phyloP scores from a whole-genome alignment of 1,284 basidiomycete species.

The Ustilago xerochloae region DNA sequence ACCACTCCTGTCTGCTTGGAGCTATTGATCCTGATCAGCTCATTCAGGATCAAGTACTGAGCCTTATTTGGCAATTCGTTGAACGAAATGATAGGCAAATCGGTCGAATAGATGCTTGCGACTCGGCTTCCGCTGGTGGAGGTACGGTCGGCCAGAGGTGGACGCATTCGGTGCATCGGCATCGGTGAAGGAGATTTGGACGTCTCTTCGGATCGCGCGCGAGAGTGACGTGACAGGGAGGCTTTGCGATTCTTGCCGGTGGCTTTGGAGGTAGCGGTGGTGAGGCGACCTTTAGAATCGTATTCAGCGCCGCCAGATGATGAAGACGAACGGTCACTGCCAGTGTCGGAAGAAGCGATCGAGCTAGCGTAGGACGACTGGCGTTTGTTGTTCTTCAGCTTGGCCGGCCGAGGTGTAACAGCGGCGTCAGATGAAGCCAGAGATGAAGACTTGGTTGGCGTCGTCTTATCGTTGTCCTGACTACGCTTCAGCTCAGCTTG shows the following conservation, averaged over 20 bases:
- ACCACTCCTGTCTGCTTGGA: conserved; percentile 59
- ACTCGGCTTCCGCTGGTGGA: conserved; percentile 7
- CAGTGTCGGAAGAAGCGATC: conserved; percentile 20
- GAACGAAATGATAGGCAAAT: conserved; percentile 56
- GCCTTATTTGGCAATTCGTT: conserved; percentile 67
- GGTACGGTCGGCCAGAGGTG: not conserved
- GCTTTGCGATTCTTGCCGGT: conserved; percentile 16
- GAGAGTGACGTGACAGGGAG: conserved; percentile 16
- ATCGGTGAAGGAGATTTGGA: conserved; percentile 11
- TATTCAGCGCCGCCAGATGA: conserved; percentile 22
- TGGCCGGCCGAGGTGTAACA: conserved; percentile 23
- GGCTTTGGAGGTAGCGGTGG: not conserved
- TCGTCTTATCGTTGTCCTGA: conserved; percentile 7
- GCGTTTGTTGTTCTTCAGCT: conserved; percentile 11
- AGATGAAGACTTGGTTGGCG: conserved; percentile 16
- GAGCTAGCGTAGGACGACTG: conserved; percentile 30
- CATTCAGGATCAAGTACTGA: conserved; percentile 67
- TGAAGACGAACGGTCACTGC: conserved; percentile 32
- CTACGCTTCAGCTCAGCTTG: conserved; percentile 32
- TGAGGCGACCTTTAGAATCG: conserved; percentile 31
- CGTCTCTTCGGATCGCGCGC: conserved; percentile 31
- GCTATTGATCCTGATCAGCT: conserved; percentile 64
- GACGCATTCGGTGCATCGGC: conserved; percentile 15
- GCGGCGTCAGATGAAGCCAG: not conserved
- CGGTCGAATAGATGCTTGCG: conserved; percentile 30